Conservation (phyloP, 495 filamentous ascomycete species). For the Lasiosphaeriaceae sp. region DNA sequence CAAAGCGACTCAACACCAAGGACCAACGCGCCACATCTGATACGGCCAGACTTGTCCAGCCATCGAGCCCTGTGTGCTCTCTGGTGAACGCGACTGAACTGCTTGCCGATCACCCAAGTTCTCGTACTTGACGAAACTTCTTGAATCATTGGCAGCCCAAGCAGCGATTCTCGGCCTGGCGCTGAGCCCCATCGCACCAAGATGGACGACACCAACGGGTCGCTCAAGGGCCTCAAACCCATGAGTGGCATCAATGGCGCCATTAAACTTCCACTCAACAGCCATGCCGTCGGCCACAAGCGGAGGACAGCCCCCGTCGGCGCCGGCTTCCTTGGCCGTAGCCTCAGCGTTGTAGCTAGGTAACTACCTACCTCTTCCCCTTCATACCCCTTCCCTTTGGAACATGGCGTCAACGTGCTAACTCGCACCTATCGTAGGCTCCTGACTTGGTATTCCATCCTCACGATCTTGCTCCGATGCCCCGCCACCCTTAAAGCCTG, state of each 20-base stretch:
- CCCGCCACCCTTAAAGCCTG: constrained; percentile 64
- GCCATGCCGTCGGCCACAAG: constrained; percentile 24
- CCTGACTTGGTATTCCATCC: constrained; percentile 77
- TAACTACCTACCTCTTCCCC: constrained; percentile 37
- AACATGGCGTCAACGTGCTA: not conserved
- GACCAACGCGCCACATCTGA: not conserved
- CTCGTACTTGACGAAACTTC: not conserved
- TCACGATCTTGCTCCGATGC: constrained; percentile 78
- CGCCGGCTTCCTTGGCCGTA: constrained; percentile 44
- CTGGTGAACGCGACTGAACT: not conserved
- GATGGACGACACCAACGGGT: constrained; percentile 33
- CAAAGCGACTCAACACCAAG: not conserved
- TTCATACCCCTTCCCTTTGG: not conserved
- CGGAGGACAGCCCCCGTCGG: constrained; percentile 21
- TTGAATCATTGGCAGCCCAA: too few species aligned
- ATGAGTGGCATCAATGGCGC: constrained; percentile 23
- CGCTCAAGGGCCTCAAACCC: constrained; percentile 26
- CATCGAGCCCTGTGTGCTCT: not conserved
- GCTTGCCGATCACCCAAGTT: not conserved
- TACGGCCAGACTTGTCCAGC: not conserved
- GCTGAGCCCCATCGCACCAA: constrained; percentile 20
- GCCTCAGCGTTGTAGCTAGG: constrained; percentile 59
- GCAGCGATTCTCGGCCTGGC: constrained; percentile 19
- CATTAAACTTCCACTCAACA: constrained; percentile 26
- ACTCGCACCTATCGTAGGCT: constrained; percentile 48